Conservation (phyloP, 805 yeast species). For the Ogataea parapolymorpha region DNA sequence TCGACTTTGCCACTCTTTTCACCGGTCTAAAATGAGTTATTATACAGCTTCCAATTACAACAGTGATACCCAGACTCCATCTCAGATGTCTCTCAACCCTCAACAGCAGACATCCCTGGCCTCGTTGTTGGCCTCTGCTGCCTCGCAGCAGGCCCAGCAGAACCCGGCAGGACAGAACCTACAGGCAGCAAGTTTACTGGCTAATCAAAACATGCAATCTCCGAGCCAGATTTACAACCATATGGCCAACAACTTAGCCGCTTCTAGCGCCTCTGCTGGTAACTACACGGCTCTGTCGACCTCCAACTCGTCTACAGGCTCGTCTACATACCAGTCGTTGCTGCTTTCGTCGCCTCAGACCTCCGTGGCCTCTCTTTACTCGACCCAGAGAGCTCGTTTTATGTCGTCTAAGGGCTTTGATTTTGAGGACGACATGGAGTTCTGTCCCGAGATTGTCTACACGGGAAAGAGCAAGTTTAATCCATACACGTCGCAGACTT, state of each 20-base stretch:
- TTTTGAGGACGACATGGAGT: constrained; percentile 59
- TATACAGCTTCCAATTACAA: constrained; percentile 4
- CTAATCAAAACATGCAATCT: constrained; percentile 6
- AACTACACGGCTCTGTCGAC: constrained; percentile 12
- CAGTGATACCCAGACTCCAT: constrained; percentile 7
- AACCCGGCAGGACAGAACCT: not conserved
- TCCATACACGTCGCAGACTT: constrained; percentile 63
- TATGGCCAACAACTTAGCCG: constrained; percentile 2
- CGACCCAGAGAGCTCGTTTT: constrained; percentile 44
- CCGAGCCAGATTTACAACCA: constrained; percentile 19
- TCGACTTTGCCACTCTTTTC: not conserved
- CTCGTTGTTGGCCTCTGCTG: constrained; percentile 19
- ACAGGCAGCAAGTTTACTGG: not conserved
- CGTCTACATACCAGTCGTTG: constrained; percentile 25
- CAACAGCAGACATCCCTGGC: constrained; percentile 21
- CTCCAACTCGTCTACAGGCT: constrained; percentile 19
- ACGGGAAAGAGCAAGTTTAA: constrained; percentile 45
- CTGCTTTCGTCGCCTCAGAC: constrained; percentile 27
- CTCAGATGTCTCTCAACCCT: constrained; percentile 13
- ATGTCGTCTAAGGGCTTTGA: constrained; percentile 60
- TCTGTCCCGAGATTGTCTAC: constrained; percentile 52
- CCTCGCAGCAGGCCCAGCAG: constrained; percentile 7
- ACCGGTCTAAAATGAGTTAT: constrained; percentile 7
- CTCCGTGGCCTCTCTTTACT: constrained; percentile 25
- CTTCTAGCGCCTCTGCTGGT: constrained; percentile 6